Evolutionary conservation across 2,329 filamentous ascomycete genomes (phyloP).

Genomic region (Aspergillus sp.): DNA sequence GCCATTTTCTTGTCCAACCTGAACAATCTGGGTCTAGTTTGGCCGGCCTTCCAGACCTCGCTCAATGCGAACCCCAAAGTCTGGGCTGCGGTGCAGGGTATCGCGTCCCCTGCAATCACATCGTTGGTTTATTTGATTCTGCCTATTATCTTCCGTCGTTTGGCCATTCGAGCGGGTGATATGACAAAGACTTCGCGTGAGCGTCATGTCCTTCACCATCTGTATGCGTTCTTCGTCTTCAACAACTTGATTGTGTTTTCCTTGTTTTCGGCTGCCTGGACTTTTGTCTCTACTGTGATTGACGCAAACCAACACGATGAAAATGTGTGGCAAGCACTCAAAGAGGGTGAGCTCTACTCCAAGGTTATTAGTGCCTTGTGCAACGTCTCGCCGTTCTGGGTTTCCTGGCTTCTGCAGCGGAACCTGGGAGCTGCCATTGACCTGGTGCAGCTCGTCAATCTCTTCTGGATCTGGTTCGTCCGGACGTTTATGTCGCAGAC

Average conservation of each 20-base stretch:
- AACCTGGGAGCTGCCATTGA: slow-evolving; percentile 92
- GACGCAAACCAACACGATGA: slow-evolving; percentile 49
- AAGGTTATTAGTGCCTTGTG: slow-evolving; percentile 69
- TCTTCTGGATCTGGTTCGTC: slow-evolving; percentile 77
- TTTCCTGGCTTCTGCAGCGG: slow-evolving; percentile 85
- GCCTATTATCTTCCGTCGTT: slow-evolving; percentile 81
- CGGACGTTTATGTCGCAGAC: slow-evolving; percentile 82
- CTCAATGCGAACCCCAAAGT: slow-evolving; percentile 57
- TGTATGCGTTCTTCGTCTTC: slow-evolving; percentile 95
- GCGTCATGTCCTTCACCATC: slow-evolving; percentile 78
- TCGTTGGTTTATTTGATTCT: slow-evolving; percentile 82
- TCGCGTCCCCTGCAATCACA: slow-evolving; percentile 77
- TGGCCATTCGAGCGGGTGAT: slow-evolving; percentile 78
- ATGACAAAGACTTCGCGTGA: slow-evolving; percentile 88
- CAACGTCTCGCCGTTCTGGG: slow-evolving; percentile 82
- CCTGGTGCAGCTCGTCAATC: slow-evolving; percentile 76
- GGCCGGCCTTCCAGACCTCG: slow-evolving; percentile 64
- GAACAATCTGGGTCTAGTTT: slow-evolving; percentile 69
- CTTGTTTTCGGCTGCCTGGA: slow-evolving; percentile 76
- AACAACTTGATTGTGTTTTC: slow-evolving; percentile 96
- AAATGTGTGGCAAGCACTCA: slow-evolving; percentile 63
- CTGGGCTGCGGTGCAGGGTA: slow-evolving; percentile 89
- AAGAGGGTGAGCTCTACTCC: slow-evolving; percentile 55
- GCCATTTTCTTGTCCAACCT: slow-evolving; percentile 89
- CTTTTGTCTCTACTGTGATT: slow-evolving; percentile 62